Base-by-base conservation (phyloP, 2,329 filamentous ascomycete genomes). In the Cadophora luteo-olivacea region DNA sequence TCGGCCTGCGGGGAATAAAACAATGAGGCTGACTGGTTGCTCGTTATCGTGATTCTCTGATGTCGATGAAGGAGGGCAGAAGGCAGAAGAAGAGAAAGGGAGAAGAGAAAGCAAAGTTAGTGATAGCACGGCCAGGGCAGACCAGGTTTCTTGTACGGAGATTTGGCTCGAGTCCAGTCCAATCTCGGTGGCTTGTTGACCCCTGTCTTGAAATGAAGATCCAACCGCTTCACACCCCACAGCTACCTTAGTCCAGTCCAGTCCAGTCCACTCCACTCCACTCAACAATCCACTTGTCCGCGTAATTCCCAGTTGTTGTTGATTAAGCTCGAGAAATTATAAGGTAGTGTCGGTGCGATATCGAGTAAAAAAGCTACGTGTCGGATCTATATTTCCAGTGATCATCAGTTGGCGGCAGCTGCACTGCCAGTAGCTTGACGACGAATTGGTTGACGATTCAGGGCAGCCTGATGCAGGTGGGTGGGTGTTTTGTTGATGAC, bases 401-500 rank as follows among this genome's bases (percentile, higher is more conserved):
- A n/a, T n/a, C n/a, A n/a, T n/a, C n/a, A n/a, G n/a, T n/a, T n/a
- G n/a, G n/a, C n/a, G n/a, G n/a, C n/a, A n/a, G 45, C 45, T 11
- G 41, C 41, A 45, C 41, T 16, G 41, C 14, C 14, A 45, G 4
- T 45, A 14, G 41, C 41, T 45, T 45, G 41, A 19, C 41, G 36
- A 3, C 7, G 36, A 38, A 14, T 8, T 38, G 49, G 51, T 29
- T 5, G 51, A 32, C 11, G 24, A 54, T 4, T 4, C 24, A 58
- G 8, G 32, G 32, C n/a, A 24, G n/a, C n/a, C 36, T 6, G 54
- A 11, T 58, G 12, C 24, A n/a, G n/a, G 24, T n/a, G n/a, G n/a
- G n/a, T n/a, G n/a, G n/a, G n/a, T 52, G 49, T 52, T 52, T n/a
- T 14, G n/a, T 24, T 22, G 55, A 58, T 45, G 57, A 60, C 57